phyloP scores from a whole-genome alignment of 257 asterid genomes.

The Ehretia macrophylla region DNA sequence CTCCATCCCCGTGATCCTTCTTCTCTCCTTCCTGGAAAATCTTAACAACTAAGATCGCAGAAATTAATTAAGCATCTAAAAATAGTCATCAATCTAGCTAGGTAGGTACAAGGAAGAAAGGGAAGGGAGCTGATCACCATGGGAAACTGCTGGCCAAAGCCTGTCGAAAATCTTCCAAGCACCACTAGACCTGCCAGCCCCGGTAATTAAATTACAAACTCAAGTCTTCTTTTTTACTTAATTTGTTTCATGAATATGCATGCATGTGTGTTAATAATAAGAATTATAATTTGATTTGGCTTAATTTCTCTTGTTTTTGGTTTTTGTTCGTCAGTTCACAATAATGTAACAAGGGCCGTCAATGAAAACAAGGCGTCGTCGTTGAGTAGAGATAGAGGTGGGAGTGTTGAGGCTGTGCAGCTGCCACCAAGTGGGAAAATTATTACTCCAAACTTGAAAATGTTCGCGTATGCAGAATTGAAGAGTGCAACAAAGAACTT shows the following conservation, averaged over 20 bases:
- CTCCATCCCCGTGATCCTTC: constrained; percentile 8
- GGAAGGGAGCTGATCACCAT: constrained; percentile 4
- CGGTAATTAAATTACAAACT: neutral
- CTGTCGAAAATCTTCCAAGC: constrained; percentile 24
- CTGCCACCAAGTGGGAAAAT: constrained; percentile 17
- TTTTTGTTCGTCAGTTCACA: too few species aligned
- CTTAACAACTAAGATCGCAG: neutral
- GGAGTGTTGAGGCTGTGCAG: neutral
- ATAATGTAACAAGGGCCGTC: too few species aligned
- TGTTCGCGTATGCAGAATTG: constrained; percentile 24
- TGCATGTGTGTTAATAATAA: neutral
- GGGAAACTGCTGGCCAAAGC: constrained; percentile 49
- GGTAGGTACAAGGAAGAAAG: constrained; percentile 1
- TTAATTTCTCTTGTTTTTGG: neutral
- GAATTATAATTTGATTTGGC: too few species aligned
- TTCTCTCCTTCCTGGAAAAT: constrained; percentile 16
- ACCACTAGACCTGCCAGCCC: constrained; percentile 4
- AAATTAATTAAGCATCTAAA: neutral
- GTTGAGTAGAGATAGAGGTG: neutral
- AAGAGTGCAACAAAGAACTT: constrained; percentile 33
- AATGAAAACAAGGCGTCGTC: neutral
- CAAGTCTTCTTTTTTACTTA: too few species aligned
- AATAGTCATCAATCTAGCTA: neutral
- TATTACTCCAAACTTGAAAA: constrained; percentile 24
- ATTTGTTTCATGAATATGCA: neutral